Base-by-base conservation (phyloP, 352 stramenopile genomes). In the Pythium plurisporium region DNA sequence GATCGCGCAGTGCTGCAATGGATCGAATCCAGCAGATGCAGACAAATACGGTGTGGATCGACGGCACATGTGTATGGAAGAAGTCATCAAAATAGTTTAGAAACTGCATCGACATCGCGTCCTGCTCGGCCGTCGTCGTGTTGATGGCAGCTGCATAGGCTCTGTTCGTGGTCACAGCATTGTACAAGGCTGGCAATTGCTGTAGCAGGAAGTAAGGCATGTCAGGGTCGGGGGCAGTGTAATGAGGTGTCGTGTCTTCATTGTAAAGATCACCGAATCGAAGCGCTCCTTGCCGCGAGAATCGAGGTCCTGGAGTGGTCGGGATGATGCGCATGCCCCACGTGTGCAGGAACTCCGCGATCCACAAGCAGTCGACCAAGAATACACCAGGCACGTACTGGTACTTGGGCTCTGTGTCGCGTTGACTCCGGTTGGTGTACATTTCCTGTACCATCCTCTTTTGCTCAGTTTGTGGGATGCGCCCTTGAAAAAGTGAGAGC, bases 21-120 rank as follows among this genome's bases (percentile, higher is more conserved):
- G 65, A 69, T 22, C 67, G 68, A 10, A 71, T 17, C 65, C 65
- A 76, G 37, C 69, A 73, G 20, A 70, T 66, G n/a, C 53, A 65
- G 5, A 62, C 47, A 31, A 76, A 76, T 25, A 65, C 58, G 14
- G 69, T 45, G 1, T 61, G 58, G 5, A 76, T 25, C 38, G 55
- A 63, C 40, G 69, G 56, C 23, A 62, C 36, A 20, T 55, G 55
- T 5, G 54, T 65, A 17, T 52, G 6, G 33, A 76, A 76, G 34
- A 55, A 73, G 20, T 63, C 30, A 7, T 64, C 61, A 54, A 70
- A 62, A n/a, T 40, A 33, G 10, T 5, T 23, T 23, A 72, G 53
- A 44, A 72, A 65, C 25, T 23, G 15, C 23, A 36, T 50, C 10
- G 8, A 6, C 14, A 36, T 36, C 15, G n/a, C 26, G 43, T 22